phyloP scores from a whole-genome alignment of 768 basidiomycete genomes.

The Tricholoma sp. region DNA sequence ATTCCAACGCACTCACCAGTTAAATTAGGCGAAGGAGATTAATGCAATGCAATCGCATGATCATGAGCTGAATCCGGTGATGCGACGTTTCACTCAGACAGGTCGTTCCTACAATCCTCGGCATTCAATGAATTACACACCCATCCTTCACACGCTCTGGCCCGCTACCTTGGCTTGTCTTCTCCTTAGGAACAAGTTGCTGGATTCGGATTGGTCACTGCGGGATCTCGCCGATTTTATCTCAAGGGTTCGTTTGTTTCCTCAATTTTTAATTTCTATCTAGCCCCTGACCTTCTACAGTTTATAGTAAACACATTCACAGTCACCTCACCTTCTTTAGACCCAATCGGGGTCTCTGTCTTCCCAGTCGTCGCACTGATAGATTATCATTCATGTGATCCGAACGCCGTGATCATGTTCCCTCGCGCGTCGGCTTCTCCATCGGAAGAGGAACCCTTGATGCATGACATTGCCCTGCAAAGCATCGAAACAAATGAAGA shows the following conservation, averaged over 20 bases:
- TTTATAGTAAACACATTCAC: constrained; percentile 91
- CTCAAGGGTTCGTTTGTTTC: too few relatives aligned
- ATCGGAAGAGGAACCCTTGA: too few relatives aligned
- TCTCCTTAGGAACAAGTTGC: constrained; percentile 57
- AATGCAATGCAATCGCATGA: too few relatives aligned
- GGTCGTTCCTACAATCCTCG: constrained; percentile 43
- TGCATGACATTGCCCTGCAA: constrained; percentile 68
- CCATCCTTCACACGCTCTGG: constrained; percentile 65
- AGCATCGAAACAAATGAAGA: constrained; percentile 51
- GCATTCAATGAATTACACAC: constrained; percentile 55
- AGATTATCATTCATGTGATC: constrained; percentile 89
- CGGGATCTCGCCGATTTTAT: constrained; percentile 68
- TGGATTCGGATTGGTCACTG: constrained; percentile 49
- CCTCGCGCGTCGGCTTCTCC: too few relatives aligned
- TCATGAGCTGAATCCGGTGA: constrained; percentile 50
- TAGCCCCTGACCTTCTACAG: too few relatives aligned
- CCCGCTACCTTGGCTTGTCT: too few relatives aligned
- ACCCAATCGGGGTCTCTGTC: constrained; percentile 79
- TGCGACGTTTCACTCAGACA: constrained; percentile 40
- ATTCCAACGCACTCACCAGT: neutral
- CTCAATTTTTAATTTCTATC: too few relatives aligned
- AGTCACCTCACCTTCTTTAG: constrained; percentile 69
- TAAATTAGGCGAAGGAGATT: too few relatives aligned
- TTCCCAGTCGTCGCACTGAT: constrained; percentile 76
- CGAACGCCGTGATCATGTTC: too few relatives aligned